Percentiles rank a stretch among this genome's conserved stretches.
phyloP scores from a whole-genome alignment of 257 asterid genomes.

The Penstemon eatonii region DNA sequence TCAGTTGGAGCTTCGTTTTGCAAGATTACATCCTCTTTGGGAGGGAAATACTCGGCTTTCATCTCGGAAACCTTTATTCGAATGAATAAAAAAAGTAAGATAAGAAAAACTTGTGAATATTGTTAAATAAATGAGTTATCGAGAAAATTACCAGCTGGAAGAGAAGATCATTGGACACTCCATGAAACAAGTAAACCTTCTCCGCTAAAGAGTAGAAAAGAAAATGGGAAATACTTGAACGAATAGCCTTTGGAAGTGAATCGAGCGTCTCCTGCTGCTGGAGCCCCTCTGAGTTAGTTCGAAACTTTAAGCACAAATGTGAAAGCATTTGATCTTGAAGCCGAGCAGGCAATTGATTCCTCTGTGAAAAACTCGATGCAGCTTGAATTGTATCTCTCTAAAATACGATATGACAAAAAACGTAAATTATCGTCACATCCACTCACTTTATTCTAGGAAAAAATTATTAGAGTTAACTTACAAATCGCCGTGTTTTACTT shows the following conservation, averaged over 20 bases:
- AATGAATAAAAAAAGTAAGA: not conserved
- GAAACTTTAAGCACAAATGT: conserved; percentile 47
- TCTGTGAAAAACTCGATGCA: conserved; percentile 48
- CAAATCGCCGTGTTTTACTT: conserved; percentile 47
- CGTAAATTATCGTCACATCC: not conserved
- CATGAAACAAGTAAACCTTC: conserved; percentile 56
- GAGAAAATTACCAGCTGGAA: conserved; percentile 47
- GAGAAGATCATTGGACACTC: conserved; percentile 53
- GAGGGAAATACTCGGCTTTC: conserved; percentile 80
- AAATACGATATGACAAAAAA: not conserved
- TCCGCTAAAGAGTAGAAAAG: conserved; percentile 51
- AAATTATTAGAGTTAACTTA: conserved; percentile 29
- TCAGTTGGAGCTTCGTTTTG: conserved; percentile 80
- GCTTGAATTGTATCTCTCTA: conserved; percentile 63
- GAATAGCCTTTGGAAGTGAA: conserved; percentile 55
- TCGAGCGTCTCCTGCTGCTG: conserved; percentile 57
- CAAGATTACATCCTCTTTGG: conserved; percentile 68
- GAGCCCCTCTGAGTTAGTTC: conserved; percentile 57
- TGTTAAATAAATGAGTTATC: not conserved
- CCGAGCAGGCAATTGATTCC: conserved; percentile 50
- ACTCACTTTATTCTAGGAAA: not conserved
- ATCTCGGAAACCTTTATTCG: conserved; percentile 58
- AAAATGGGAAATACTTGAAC: conserved; percentile 47
- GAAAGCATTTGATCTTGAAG: conserved; percentile 65
- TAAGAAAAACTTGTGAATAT: too few species aligned